Evolutionary conservation across 169 alveolate species (phyloP), one percentile per base, ranked within the genome.

Genomic region (Babesia gibsoni): DNA sequence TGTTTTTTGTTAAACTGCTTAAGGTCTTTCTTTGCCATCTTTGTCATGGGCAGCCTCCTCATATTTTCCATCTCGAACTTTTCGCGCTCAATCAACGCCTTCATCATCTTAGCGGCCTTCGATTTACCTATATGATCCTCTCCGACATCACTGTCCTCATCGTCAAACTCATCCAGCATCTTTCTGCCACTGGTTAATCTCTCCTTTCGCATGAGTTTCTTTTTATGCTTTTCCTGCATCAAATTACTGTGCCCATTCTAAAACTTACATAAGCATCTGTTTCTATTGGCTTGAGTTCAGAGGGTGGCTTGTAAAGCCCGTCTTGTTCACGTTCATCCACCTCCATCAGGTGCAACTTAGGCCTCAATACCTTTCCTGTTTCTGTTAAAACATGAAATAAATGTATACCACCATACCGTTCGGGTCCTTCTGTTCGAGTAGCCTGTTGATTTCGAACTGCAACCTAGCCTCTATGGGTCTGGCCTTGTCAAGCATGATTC

Each of bases 401-500:
- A 12, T 12, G 33, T 27, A 22, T 43, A 33, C 18, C 20, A 14
- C 9, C 65, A 10, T 18, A 50, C 72, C 59, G 42, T 14, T 54
- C 20, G 57, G 22, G n/a, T 42, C 61, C 7, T 37, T 4, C 33
- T 65, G 50, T 14, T 58, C 67, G 30, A 84, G 56, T 16, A 88
- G 66, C 52, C 59, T 73, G 64, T 81, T 58, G 29, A 84, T 67
- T 35, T 88, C 90, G 23, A 64, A 82, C 52, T 68, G 88, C 52
- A 88, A 74, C 22, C 84, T 39, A 20, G 69, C 41, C 36, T 88
- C 92, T 9, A 88, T 80, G 23, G 91, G 91, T 39, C 78, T 48
- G 43, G 90, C 63, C 73, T 88, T 88, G 63, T 88, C 92, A 39
- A 88, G 68, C 74, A 88, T 57, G 20, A 80, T 23, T 9, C 91